Conservation (phyloP, 23 red algal species). For the Chondrus crispus region DNA sequence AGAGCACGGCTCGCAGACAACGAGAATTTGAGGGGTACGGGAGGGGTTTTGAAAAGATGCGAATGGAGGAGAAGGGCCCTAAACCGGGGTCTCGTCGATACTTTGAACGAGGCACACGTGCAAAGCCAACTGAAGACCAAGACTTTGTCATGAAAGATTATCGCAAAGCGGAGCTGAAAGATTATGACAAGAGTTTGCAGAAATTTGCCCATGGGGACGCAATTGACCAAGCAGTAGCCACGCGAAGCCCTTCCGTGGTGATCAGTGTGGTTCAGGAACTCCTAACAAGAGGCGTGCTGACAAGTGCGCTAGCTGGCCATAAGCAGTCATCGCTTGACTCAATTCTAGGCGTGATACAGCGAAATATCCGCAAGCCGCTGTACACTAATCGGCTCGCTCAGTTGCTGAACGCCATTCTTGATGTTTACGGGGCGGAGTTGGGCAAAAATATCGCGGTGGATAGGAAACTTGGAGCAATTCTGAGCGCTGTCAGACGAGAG, state of each 20-base stretch:
- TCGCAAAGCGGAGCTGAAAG: neutral
- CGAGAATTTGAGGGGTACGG: slow-evolving; percentile 67
- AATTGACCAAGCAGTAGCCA: slow-evolving; percentile 61
- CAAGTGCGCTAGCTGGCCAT: slow-evolving; percentile 32
- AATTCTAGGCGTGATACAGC: slow-evolving; percentile 50
- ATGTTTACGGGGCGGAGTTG: slow-evolving; percentile 59
- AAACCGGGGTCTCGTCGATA: slow-evolving; percentile 40
- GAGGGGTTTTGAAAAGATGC: slow-evolving; percentile 35
- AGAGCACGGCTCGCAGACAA: neutral
- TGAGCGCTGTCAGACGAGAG: neutral
- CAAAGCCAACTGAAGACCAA: slow-evolving; percentile 27
- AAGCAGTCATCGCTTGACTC: slow-evolving; percentile 28
- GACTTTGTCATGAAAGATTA: slow-evolving; percentile 15
- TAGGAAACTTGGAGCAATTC: neutral
- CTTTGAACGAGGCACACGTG: slow-evolving; percentile 46
- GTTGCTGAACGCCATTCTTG: slow-evolving; percentile 75
- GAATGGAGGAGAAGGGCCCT: neutral
- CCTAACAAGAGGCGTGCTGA: slow-evolving; percentile 52
- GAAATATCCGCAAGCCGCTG: slow-evolving; percentile 42
- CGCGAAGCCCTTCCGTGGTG: slow-evolving; percentile 34
- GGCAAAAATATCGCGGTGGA: neutral
- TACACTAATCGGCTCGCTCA: slow-evolving; percentile 52
- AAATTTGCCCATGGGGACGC: slow-evolving; percentile 62
- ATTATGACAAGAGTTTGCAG: slow-evolving; percentile 55
- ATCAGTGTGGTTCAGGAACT: slow-evolving; percentile 87